Evolutionary conservation across 768 basidiomycete species (phyloP).

Genomic region (Cystofilobasidium macerans): DNA sequence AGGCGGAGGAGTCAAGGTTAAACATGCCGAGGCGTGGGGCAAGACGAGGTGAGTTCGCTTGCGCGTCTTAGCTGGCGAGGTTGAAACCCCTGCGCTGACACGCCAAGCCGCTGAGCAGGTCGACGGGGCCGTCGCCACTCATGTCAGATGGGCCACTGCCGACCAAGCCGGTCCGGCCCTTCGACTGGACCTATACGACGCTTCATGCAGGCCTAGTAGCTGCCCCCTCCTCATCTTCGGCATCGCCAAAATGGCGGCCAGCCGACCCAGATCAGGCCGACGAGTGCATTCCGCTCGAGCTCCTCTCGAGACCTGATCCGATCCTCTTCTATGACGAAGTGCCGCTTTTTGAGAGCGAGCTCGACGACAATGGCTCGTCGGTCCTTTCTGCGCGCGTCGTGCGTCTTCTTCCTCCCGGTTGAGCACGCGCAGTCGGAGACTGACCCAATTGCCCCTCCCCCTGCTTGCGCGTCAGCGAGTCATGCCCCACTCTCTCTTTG

Average conservation of each 20-base stretch:
- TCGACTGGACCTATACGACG: conserved; percentile 98
- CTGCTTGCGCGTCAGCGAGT: conserved; percentile 57
- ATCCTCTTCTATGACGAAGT: conserved; percentile 97
- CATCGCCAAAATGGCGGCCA: conserved; percentile 28
- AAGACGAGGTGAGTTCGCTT: conserved; percentile 56
- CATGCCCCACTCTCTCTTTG: conserved; percentile 89
- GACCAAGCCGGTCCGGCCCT: conserved; percentile 57
- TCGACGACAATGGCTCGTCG: conserved; percentile 92
- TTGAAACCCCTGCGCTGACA: neutral
- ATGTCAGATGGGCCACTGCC: conserved; percentile 31
- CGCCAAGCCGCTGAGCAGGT: no score
- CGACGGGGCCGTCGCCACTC: conserved; percentile 27
- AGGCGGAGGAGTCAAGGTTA: conserved; percentile 87
- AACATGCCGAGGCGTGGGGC: conserved; percentile 88
- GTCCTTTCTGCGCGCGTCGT: conserved; percentile 76
- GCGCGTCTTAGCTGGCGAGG: neutral
- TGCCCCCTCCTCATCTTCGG: neutral
- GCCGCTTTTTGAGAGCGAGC: conserved; percentile 86
- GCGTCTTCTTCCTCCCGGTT: conserved; percentile 36
- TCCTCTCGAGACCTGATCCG: conserved; percentile 80
- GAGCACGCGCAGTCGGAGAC: neutral
- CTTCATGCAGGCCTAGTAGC: conserved; percentile 64
- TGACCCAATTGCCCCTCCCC: neutral
- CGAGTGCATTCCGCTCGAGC: conserved; percentile 60
- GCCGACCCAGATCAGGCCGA: conserved; percentile 46